Evolutionary conservation across 176 grass and related monocot species (phyloP), one percentile per base, ranked within the genome.

Genomic region (Musa troglodytarum): DNA sequence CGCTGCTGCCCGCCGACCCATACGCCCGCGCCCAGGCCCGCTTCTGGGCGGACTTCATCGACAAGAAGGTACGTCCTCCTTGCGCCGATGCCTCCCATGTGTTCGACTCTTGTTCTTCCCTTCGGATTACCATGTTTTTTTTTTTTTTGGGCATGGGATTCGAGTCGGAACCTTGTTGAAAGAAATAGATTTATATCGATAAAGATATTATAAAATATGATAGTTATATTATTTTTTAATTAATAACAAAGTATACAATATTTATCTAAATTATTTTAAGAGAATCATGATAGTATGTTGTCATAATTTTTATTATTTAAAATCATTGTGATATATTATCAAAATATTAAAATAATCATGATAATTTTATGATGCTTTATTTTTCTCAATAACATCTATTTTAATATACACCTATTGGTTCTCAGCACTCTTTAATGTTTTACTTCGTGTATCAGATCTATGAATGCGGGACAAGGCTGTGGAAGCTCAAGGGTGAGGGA

Each of bases 31-130:
- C 87, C 28, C 71, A 61, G 19, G 87, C 87, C 1, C 50, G 80
- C 2, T 89, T 89, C 79, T 89, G 87, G 87, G 87, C 74, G 12
- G 87, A 89, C 77, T 85, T 85, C 77, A 11, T 79, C 17, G 83
- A 85, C 53, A 90, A 84, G 51, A 89, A 90, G 81, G 79, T 88
- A 9, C 5, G 2, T 64, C 9, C 9, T 19, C 25, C 25, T 2
- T 6, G 1, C 6, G 8, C 5, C 13, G 2, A 15, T 34, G 65
- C 25, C 25, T 4, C 2, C 25, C 25, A 8, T 26, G 1, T 26
- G 63, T 28, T 67, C 84, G 78, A 96, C 24, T 65, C 9, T 65
- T 43, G 34, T 43, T 28, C 26, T 28, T 28, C 26, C 91, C 75
- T 88, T 86, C 0, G n/a, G 26, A 28, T 28, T 28, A 28, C 26